phyloP scores from a whole-genome alignment of 75 land plant genomes.

The Pseudotsuga menziesii region DNA sequence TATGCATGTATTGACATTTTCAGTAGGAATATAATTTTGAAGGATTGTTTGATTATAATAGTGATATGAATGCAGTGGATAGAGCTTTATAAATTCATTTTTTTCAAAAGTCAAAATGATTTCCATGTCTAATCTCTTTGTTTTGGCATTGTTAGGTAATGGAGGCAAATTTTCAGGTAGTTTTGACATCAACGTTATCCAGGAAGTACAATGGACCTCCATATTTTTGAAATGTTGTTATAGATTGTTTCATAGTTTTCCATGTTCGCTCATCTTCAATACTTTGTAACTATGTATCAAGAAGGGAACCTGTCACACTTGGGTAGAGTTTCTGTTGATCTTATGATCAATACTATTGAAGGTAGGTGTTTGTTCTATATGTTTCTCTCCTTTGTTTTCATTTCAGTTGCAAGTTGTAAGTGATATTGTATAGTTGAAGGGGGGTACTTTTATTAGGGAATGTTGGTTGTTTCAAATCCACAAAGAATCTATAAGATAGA shows the following conservation, averaged over 20 bases:
- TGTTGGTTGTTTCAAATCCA: background rate
- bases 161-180: slow-evolving; percentile 94
- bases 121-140: too few species aligned
- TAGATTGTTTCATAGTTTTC: background rate
- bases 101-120: too few species aligned
- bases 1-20: slow-evolving; percentile 10
- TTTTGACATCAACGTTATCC: slow-evolving; percentile 78
- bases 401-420: background rate
- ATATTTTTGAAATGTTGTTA: background rate
- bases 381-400: background rate
- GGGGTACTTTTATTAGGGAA: background rate
- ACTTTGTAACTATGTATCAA: background rate
- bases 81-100: too few species aligned
- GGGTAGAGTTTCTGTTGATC: slow-evolving; percentile 74
- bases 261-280: background rate
- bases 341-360: slow-evolving; percentile 76
- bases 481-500: background rate
- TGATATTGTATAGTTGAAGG: background rate
- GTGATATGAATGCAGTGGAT: too few species aligned
- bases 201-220: slow-evolving; percentile 59
- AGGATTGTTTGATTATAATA: background rate
- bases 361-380: slow-evolving; percentile 30
- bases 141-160: slow-evolving; percentile 41
- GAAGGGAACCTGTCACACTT: slow-evolving; percentile 65
- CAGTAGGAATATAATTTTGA: background rate